Evolutionary conservation across 768 basidiomycete species (phyloP), one percentile per base, ranked within the genome.

Genomic region (Suillus alpinus): DNA sequence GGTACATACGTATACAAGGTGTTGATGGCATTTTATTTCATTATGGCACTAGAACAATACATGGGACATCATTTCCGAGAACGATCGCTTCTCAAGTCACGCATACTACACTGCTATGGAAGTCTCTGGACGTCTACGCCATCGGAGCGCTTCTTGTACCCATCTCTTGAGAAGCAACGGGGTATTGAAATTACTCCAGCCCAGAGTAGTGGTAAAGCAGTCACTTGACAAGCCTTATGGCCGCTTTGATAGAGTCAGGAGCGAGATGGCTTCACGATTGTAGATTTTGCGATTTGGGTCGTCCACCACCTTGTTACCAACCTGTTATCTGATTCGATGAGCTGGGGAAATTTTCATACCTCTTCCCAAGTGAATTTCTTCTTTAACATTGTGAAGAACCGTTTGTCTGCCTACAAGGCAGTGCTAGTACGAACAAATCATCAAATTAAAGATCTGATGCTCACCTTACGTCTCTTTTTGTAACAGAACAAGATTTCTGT

Each of bases 381-480:
- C 71, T 83, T 92, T 61, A 95, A 78, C 67, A 94, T 71, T 0
- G 77, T 70, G 71, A 96, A 96, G 75, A 96, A 95, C 1, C 89
- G 85, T 68, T 86, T 93, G 71, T 96, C 94, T 0, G 92, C 94
- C 93, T 94, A 62, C 36, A 37, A 60, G 31, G 56, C 58, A 16
- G 32, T 50, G 32, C 31, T 31, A 9, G 29, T 20, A 40, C 18
- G 31, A 59, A 20, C 50, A 62, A 7, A 29, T 16, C 56, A 65
- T 58, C 20, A 43, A 40, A 58, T 34, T 36, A 36, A 36, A 8
- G 8, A 13, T 32, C 13, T 31, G 40, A 56, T 23, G 36, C 41
- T n/a, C 32, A 89, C 93, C 84, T 94, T 95, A 75, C 95, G 82
- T 57, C 95, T 82, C 69, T 95, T 96, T 76, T 95, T 95, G 77